Evolutionary conservation across 495 filamentous ascomycete species (phyloP), one percentile per base, ranked within the genome.

Genomic region (Penicilliopsis zonata): DNA sequence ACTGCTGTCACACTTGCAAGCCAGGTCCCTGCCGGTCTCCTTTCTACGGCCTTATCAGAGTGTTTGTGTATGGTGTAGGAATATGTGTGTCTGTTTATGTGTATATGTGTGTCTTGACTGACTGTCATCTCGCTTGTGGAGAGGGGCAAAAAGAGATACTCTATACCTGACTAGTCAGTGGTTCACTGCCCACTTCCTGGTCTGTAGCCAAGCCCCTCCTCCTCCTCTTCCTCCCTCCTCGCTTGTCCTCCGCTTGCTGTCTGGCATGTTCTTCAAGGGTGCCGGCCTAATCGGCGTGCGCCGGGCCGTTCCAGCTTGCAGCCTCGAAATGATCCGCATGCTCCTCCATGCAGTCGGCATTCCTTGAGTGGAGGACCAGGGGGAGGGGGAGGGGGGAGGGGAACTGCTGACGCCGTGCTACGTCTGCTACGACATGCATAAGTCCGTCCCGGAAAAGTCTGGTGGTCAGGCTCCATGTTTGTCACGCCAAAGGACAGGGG

Each of bases 291-390:
- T 56, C 52, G 53, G 47, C 54, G 59, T 65, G 59, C 61, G 56
- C 51, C 61, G 61, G 61, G 46, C 61, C 61, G 61, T 61, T 56
- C 61, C 61, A 57, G 58, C 53, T 60, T 63, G 61, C 61, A 66
- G 61, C 58, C 61, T 63, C 59, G 56, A 46, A 50, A 62, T 63
- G 59, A 63, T 64, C 58, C 59, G 61, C 61, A 63, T 52, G 41
- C 55, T 51, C 44, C 6, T 48, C 49, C 49, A 53, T 52, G 46
- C 46, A 36, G 39, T 40, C 36, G 30, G 41, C 44, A 40, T 30
- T 48, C 44, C 46, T 52, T 52, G 38, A 57, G 47, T 57, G 55
- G 56, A 53, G 49, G 50, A 52, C 47, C 46, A 47, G 41, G 40
- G 40, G 44, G 51, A 42, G 49, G 51, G 40, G 22, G n/a, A 31